Evolutionary conservation across 345 rosid species (phyloP).

Genomic region (Draba incana): DNA sequence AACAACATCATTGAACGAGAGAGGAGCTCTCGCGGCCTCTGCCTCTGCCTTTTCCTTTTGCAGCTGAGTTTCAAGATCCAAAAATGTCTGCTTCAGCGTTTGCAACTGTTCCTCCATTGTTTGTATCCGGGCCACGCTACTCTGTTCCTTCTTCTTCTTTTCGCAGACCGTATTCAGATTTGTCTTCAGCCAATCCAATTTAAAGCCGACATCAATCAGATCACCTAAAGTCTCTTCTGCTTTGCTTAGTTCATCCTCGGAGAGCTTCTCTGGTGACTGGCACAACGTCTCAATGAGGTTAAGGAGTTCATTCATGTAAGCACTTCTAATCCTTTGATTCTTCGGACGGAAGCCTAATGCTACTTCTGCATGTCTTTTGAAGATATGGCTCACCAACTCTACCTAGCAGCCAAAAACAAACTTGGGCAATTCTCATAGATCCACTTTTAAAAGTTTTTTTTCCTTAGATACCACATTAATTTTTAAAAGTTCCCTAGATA

Average conservation of each 20-base stretch:
- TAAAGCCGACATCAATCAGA: neutral
- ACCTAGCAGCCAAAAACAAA: no score
- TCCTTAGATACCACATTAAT: no score
- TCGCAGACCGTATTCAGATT: neutral
- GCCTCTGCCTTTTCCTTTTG: neutral
- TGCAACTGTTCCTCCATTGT: neutral
- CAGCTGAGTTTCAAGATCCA: neutral
- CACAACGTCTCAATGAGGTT: neutral
- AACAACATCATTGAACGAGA: neutral
- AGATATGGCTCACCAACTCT: neutral
- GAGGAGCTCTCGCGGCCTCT: neutral
- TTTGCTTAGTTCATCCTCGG: neutral
- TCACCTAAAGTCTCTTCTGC: neutral
- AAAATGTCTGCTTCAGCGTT: neutral
- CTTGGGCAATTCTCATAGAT: no score
- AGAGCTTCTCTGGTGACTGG: constrained; percentile 15
- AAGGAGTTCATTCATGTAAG: constrained; percentile 3
- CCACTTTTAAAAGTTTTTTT: no score
- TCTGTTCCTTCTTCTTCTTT: constrained; percentile 1
- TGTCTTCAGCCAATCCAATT: constrained; percentile 16
- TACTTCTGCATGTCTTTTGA: neutral
- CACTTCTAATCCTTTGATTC: neutral
- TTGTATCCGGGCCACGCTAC: neutral
- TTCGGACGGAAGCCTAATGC: neutral
- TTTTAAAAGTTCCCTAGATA: no score